Evolutionary conservation across 2,329 filamentous ascomycete species (phyloP).

Genomic region (Didymella keratinophila): DNA sequence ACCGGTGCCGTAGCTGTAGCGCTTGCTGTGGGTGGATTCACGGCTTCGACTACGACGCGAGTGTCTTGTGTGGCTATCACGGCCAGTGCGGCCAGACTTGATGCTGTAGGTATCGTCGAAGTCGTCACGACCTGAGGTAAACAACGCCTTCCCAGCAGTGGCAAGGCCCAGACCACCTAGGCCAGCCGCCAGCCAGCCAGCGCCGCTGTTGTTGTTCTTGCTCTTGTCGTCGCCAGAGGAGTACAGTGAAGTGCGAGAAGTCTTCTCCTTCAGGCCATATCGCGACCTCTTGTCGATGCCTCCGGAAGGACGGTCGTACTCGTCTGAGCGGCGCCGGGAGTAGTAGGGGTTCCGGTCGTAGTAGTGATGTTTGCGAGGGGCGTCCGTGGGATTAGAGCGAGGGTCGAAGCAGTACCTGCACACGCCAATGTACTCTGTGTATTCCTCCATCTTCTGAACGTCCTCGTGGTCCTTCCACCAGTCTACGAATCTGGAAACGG

Average conservation of each 20-base stretch:
- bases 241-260: constrained; percentile 43
- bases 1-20: constrained; percentile 56
- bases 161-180: constrained; percentile 63
- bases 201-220: constrained; percentile 54
- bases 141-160: constrained; percentile 62
- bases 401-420: constrained; percentile 72
- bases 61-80: constrained; percentile 42
- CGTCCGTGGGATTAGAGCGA: constrained; percentile 62
- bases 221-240: constrained; percentile 46
- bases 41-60: constrained; percentile 46
- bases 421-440: constrained; percentile 71
- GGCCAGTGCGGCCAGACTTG: constrained; percentile 63
- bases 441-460: constrained; percentile 71
- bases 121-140: constrained; percentile 58
- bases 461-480: constrained; percentile 71
- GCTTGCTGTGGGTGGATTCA: constrained; percentile 51
- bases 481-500: constrained; percentile 63
- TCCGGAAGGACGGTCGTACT: constrained; percentile 54
- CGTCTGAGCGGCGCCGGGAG: constrained; percentile 55
- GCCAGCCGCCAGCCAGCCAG: constrained; percentile 62
- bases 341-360: constrained; percentile 39
- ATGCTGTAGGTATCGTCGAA: constrained; percentile 69
- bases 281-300: constrained; percentile 67
- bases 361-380: constrained; percentile 68
- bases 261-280: constrained; percentile 53